phyloP scores from a whole-genome alignment of 1,139 yeast genomes.

The Diutina neorugosa region DNA sequence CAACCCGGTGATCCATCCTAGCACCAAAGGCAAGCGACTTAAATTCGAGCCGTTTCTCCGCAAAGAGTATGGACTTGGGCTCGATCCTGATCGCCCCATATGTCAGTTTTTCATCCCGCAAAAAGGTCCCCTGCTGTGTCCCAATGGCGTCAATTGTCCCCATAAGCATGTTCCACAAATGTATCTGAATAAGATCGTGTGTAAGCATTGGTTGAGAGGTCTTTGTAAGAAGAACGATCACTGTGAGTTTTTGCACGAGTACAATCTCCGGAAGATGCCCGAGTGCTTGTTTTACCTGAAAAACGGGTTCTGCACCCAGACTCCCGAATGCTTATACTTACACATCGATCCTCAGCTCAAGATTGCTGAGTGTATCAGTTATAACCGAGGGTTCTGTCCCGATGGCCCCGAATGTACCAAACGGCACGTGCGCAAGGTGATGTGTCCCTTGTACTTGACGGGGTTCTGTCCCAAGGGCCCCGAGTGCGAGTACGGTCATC shows the following conservation, averaged over 20 bases:
- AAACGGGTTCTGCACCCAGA: constrained; percentile 88
- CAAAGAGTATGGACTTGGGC: constrained; percentile 69
- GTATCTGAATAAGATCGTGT: constrained; percentile 74
- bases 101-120: constrained; percentile 64
- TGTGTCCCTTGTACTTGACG: constrained; percentile 76
- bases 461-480: constrained; percentile 87
- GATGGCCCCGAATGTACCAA: constrained; percentile 81
- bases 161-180: constrained; percentile 79
- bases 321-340: constrained; percentile 86
- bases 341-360: constrained; percentile 87
- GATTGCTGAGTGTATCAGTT: constrained; percentile 78
- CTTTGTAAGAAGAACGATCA: constrained; percentile 93
- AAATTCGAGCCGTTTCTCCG: constrained; percentile 77
- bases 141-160: constrained; percentile 75
- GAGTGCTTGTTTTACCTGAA: constrained; percentile 83
- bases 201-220: constrained; percentile 98
- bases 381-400: constrained; percentile 83
- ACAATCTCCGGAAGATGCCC: constrained; percentile 90
- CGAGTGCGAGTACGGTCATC: constrained; percentile 49
- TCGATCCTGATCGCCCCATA: constrained; percentile 83
- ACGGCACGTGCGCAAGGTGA: constrained; percentile 64
- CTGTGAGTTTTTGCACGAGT: constrained; percentile 94
- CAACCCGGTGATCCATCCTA: constrained; percentile 24
- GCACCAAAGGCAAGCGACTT: constrained; percentile 36
- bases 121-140: constrained; percentile 55